phyloP scores from a whole-genome alignment of 768 basidiomycete genomes.

The Boletus sp. region DNA sequence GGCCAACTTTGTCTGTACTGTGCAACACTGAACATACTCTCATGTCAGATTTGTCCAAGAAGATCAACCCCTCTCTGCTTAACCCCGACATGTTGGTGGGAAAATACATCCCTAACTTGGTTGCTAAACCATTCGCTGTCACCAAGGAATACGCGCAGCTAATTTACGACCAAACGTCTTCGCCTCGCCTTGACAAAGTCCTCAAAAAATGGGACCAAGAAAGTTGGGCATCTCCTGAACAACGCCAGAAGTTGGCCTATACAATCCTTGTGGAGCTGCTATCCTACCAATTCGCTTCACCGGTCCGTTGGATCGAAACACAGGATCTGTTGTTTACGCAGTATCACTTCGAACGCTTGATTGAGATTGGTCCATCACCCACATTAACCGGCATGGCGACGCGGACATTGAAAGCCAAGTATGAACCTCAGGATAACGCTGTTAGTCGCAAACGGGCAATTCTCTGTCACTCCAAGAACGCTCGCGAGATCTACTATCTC shows the following conservation, averaged over 20 bases:
- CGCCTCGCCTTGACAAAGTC: conserved; percentile 94
- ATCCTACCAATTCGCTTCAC: conserved; percentile 97
- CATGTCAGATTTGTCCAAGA: conserved; percentile 85
- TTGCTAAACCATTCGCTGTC: conserved; percentile 84
- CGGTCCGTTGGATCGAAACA: conserved; percentile 99
- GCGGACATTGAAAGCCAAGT: conserved; percentile 89
- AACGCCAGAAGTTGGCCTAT: conserved; percentile 93
- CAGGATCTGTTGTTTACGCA: conserved; percentile 90
- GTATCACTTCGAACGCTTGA: conserved; percentile 87
- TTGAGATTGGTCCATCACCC: conserved; percentile 95
- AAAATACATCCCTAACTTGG: conserved; percentile 96
- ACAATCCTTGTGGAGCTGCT: conserved; percentile 95
- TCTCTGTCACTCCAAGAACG: conserved; percentile 92
- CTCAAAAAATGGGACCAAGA: conserved; percentile 92
- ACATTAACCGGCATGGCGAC: conserved; percentile 94
- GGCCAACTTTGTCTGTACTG: background rate
- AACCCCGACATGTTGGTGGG: conserved; percentile 94
- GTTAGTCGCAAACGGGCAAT: conserved; percentile 75
- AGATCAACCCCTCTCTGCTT: conserved; percentile 88
- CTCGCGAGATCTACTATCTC: conserved; percentile 96
- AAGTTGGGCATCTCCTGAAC: conserved; percentile 74
- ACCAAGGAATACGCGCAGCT: conserved; percentile 86
- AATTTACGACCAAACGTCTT: conserved; percentile 96
- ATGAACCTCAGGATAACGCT: conserved; percentile 87
- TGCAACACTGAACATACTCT: background rate